Percentiles rank a stretch among this genome's conserved stretches.
These are phyloP conservation scores for Tricholoma sp. DNA, from an alignment of 768 basidiomycete species.

Conservation along the genomic window DNA sequence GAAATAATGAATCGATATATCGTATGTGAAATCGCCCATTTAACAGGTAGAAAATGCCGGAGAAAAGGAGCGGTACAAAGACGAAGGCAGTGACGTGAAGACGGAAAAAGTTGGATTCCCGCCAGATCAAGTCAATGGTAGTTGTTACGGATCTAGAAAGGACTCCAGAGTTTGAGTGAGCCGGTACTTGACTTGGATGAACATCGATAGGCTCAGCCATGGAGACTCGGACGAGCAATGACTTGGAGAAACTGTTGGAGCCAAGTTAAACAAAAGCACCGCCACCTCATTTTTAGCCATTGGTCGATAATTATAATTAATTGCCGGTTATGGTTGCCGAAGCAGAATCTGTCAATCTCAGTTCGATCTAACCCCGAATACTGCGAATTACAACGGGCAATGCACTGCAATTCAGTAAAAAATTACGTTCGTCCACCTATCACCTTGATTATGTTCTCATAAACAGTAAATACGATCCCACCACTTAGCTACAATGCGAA, in stretches of 20 bases:
- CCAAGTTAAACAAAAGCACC: not conserved
- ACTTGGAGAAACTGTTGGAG: too few relatives aligned
- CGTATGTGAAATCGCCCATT: slow-evolving; percentile 49
- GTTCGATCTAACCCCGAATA: not conserved
- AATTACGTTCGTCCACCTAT: slow-evolving; percentile 19
- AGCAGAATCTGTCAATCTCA: not conserved
- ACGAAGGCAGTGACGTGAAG: slow-evolving; percentile 46
- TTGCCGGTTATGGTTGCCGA: not conserved
- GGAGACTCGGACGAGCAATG: too few relatives aligned
- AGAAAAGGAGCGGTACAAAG: slow-evolving; percentile 53
- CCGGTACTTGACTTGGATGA: not conserved
- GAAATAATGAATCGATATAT: slow-evolving; percentile 55
- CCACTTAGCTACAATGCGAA: slow-evolving; percentile 64
- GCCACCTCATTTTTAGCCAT: slow-evolving; percentile 1
- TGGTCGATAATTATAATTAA: not conserved
- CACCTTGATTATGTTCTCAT: slow-evolving; percentile 71
- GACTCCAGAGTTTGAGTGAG: not conserved
- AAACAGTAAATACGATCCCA: slow-evolving; percentile 89
- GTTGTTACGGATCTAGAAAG: not conserved
- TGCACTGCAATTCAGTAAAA: not conserved
- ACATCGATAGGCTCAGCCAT: not conserved
- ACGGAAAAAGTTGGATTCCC: slow-evolving; percentile 49
- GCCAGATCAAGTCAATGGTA: not conserved
- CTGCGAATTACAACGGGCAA: not conserved
- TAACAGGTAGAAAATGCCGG: slow-evolving; percentile 60